Evolutionary conservation across 1,284 basidiomycete genomes (phyloP), one percentile per base, ranked within the genome.

Genomic region (Rhodotorula sp.): DNA sequence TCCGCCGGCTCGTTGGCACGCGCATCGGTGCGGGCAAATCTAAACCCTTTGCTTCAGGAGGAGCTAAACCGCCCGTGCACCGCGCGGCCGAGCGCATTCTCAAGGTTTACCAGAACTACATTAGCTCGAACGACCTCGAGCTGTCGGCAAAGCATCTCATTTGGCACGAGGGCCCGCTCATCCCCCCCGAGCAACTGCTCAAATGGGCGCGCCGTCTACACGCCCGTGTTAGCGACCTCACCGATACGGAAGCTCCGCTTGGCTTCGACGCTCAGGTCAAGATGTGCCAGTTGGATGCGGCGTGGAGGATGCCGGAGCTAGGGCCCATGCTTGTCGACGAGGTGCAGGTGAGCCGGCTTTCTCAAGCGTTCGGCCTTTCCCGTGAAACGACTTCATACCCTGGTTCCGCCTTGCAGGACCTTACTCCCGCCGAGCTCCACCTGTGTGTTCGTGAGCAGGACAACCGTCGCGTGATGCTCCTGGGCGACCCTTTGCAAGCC

Each of bases 321-420:
- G 55, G 34, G 22, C 29, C 46, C 12, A 13, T 56, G 37, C 54
- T 57, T 9, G 48, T 66, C 10, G 64, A 66, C 37, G 64, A 66
- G 51, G 64, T 48, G 32, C 64, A 66, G 32, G 64, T 66, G 48
- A n/a, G n/a, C n/a, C n/a, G n/a, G n/a, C n/a, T n/a, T n/a, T n/a
- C n/a, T n/a, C n/a, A n/a, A n/a, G n/a, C 48, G 46, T 48, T 17
- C 56, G 27, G 32, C 55, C 22, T 19, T 57, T 27, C 27, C 21
- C 10, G 46, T 41, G 60, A 25, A 7, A 17, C 50, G 46, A 3
- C 7, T 44, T 32, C 17, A n/a, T n/a, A n/a, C n/a, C n/a, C n/a
- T n/a, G n/a, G n/a, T n/a, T n/a, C n/a, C n/a, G n/a, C n/a, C n/a
- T 3, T 15, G 12, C 34, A 66, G 64, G 64, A 66, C 34, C 29